phyloP scores from a whole-genome alignment of 2,329 filamentous ascomycete species.

The Ascochyta fabae region DNA sequence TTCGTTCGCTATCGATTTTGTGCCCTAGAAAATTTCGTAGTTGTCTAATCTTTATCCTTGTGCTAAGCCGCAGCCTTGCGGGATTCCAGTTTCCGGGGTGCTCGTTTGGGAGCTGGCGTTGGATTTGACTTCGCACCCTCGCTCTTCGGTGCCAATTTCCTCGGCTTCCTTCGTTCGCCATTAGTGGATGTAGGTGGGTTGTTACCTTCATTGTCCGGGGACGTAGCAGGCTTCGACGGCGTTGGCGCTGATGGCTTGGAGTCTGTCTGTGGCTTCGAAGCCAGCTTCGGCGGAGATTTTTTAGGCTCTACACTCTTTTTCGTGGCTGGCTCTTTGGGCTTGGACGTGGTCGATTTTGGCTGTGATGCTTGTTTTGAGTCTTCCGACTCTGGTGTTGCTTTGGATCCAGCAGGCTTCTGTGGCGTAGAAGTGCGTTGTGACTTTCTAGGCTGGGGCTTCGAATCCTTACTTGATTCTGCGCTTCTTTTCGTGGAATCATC shows the following conservation, averaged over 20 bases:
- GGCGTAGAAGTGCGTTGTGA: slow-evolving; percentile 13
- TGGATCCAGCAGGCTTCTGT: not conserved
- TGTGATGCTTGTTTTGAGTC: not conserved
- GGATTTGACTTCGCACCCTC: slow-evolving; percentile 12
- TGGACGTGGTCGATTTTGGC: not conserved
- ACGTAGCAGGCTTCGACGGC: slow-evolving; percentile 12
- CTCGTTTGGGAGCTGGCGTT: slow-evolving; percentile 21
- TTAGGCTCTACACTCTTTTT: slow-evolving; percentile 5
- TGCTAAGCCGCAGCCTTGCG: slow-evolving; percentile 24
- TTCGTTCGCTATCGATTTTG: no score
- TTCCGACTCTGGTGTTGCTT: not conserved
- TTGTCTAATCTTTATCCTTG: no score
- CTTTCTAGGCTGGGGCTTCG: slow-evolving; percentile 7
- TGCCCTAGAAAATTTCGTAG: no score
- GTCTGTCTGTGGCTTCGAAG: slow-evolving; percentile 16
- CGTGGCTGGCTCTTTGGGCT: not conserved
- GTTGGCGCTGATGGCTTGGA: slow-evolving; percentile 16
- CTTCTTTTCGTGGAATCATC: slow-evolving; percentile 17
- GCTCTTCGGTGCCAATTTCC: slow-evolving; percentile 31
- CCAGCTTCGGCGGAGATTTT: slow-evolving; percentile 14
- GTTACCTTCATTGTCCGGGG: slow-evolving; percentile 25
- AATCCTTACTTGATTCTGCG: not conserved
- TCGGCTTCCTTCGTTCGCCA: slow-evolving; percentile 30
- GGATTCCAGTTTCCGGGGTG: slow-evolving; percentile 35
- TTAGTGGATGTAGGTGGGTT: slow-evolving; percentile 17